These are phyloP conservation scores for Cladophialophora immunda DNA, from an alignment of 2,329 filamentous ascomycete genomes.

Conservation along the genomic window DNA sequence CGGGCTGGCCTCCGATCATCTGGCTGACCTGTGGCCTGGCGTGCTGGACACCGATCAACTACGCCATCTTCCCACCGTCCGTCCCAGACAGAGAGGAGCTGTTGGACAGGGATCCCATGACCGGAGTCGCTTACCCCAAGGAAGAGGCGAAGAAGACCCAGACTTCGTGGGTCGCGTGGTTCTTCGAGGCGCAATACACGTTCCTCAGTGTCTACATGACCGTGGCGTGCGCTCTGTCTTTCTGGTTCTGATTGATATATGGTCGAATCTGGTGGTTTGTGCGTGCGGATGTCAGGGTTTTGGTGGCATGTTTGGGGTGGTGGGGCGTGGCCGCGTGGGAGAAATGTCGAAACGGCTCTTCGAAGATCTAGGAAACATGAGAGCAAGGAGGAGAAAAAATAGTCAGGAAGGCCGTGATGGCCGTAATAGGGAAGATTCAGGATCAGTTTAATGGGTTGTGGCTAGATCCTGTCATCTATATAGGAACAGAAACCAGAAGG, in stretches of 20 bases:
- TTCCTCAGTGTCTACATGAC: slow-evolving; percentile 30
- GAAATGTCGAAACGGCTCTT: neutral
- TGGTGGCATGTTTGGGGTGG: neutral
- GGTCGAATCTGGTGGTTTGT: neutral
- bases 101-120: slow-evolving; percentile 57
- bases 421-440: neutral
- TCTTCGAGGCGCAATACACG: slow-evolving; percentile 28
- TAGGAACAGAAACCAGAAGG: neutral
- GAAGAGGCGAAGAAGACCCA: slow-evolving; percentile 30
- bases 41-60: slow-evolving; percentile 63
- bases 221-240: slow-evolving; percentile 29
- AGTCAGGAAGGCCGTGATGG: neutral
- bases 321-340: too few species aligned
- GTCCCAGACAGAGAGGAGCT: slow-evolving; percentile 64
- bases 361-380: neutral
- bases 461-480: neutral
- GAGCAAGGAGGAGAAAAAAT: neutral
- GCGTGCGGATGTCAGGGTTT: neutral
- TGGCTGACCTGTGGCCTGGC: slow-evolving; percentile 60
- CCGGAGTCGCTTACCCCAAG: slow-evolving; percentile 52
- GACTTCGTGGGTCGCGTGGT: slow-evolving; percentile 22
- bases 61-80: slow-evolving; percentile 64
- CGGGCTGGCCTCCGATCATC: slow-evolving; percentile 66
- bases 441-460: neutral
- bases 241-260: slow-evolving; percentile 24